Evolutionary conservation across 2,329 filamentous ascomycete genomes (phyloP), one percentile per base, ranked within the genome.

Genomic region (Xylaria sp.): DNA sequence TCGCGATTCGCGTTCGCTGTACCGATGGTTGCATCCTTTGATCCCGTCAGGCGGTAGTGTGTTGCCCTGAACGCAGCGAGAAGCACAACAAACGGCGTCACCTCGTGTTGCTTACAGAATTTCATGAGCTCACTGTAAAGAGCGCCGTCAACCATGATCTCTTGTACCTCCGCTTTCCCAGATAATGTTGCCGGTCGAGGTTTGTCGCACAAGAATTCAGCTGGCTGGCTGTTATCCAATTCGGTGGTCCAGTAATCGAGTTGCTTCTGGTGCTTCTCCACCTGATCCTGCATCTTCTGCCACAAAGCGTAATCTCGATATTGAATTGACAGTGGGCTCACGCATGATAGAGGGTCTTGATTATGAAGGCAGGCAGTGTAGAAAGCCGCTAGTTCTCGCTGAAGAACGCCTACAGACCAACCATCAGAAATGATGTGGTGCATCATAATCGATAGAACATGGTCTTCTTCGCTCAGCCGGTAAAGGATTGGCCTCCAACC

Each of bases 1-100:
- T 63, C 34, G 18, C 54, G 55, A 58, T 67, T 63, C 15, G 59
- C 59, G 37, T 58, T 63, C 13, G 60, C 28, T n/a, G 48, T 48
- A 37, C 65, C 65, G 34, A 67, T 57, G 15, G 54, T 63, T 1
- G 65, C 65, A 31, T 67, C 65, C 20, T 58, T 50, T 15, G 37
- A 34, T 10, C 65, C 65, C 13, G 65, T 67, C 13, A 67, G 34
- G 23, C 60, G 54, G 18, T 63, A 67, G 37, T 67, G 65, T 31
- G 65, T 61, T 25, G 60, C 59, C 13, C 65, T 55, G 37, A 67
- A 58, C 2, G 54, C 65, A 51, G 65, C 31, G 9, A 67, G 59
- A 18, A 67, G 54, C 5, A 67, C 60, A 20, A 41, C 46, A 28
- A 63, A 63, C 15, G 65, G 52, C 18, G 65, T 52, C 7, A 44